Evolutionary conservation across 768 basidiomycete genomes (phyloP).

Genomic region (Russula ochroleuca): DNA sequence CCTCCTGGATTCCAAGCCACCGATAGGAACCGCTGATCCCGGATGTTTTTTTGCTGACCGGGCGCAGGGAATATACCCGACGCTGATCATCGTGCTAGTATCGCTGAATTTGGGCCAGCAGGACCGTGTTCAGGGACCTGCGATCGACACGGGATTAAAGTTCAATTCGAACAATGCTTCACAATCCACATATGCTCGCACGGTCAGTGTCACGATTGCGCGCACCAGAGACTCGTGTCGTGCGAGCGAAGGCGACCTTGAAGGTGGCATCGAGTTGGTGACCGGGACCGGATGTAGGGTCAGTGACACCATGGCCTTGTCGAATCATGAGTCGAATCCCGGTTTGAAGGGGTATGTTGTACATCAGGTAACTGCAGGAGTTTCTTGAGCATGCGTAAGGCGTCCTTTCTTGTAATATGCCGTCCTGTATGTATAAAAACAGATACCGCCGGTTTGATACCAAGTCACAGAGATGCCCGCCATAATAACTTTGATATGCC

Average conservation of each 20-base stretch:
- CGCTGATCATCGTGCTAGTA: conserved; percentile 31
- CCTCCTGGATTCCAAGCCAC: not conserved
- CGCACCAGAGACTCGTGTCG: not conserved
- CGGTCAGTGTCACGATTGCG: not conserved
- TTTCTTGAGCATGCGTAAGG: not conserved
- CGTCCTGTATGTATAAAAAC: not conserved
- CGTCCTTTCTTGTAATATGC: not conserved
- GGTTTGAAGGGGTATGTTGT: not conserved
- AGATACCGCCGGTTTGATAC: not conserved
- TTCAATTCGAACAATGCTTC: not conserved
- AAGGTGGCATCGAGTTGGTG: not conserved
- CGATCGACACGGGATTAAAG: conserved; percentile 1
- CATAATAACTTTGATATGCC: not conserved
- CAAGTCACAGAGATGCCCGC: not conserved
- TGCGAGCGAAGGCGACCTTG: not conserved
- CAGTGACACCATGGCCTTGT: not conserved
- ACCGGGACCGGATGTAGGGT: not conserved
- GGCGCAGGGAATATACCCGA: conserved; percentile 24
- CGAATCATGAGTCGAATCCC: not conserved
- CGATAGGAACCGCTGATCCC: not conserved
- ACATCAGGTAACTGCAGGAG: not conserved
- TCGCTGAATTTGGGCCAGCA: conserved; percentile 27
- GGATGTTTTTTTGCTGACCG: not conserved
- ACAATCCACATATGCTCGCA: not conserved
- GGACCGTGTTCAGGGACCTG: conserved; percentile 1